A percentile compares a stretch with the other conserved stretches of the same genome.
Conservation (phyloP, 1,284 basidiomycete genomes). For the Sphaerobolus stellatus region DNA sequence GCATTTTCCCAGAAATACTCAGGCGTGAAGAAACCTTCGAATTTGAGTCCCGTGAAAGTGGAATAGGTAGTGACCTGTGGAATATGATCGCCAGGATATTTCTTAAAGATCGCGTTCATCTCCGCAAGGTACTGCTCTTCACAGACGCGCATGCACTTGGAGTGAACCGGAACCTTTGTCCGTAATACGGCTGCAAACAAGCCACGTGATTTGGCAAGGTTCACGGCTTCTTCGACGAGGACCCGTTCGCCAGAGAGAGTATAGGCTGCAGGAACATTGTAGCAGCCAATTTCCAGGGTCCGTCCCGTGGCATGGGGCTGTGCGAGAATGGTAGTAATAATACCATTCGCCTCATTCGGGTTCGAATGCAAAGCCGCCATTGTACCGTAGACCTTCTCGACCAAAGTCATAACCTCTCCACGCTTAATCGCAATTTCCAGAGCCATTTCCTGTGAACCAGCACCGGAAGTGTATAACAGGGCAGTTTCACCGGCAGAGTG, state of each 20-base stretch:
- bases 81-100: constrained; percentile 16
- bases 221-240: constrained; percentile 29
- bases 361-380: constrained; percentile 46
- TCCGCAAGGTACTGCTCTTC: constrained; percentile 21
- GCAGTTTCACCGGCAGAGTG: constrained; percentile 46
- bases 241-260: constrained; percentile 33
- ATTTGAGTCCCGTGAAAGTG: constrained; percentile 23
- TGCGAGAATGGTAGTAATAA: constrained; percentile 22
- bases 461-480: constrained; percentile 42
- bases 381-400: constrained; percentile 33
- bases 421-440: constrained; percentile 41
- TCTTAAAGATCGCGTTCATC: constrained; percentile 27
- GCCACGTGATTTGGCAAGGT: constrained; percentile 26
- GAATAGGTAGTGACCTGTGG: constrained; percentile 26
- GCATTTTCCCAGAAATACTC: constrained; percentile 39
- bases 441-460: constrained; percentile 38
- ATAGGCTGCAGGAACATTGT: constrained; percentile 36
- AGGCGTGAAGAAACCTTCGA: constrained; percentile 18
- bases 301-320: constrained; percentile 6
- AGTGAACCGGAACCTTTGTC: constrained; percentile 35
- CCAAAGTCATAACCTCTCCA: constrained; percentile 33
- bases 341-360: constrained; percentile 20
- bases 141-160: constrained; percentile 34
- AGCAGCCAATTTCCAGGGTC: constrained; percentile 37
- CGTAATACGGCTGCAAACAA: constrained; percentile 34